A percentile compares a stretch with the other conserved stretches of the same genome.
Conservation (phyloP, 1,139 yeast genomes). For the Hyphopichia fennica region DNA sequence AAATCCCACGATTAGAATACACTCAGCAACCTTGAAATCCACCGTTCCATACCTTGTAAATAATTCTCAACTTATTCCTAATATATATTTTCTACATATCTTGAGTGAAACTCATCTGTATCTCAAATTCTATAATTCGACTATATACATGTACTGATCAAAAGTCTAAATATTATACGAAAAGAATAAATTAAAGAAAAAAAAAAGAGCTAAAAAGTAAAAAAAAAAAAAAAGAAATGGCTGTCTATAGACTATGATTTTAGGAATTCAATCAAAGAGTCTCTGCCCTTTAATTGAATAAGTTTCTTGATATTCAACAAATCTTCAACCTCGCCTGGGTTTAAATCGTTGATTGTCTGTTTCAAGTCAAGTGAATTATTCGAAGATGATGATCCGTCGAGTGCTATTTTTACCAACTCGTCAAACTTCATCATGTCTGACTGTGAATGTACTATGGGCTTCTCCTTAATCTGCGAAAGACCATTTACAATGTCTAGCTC, state of each 20-base stretch:
- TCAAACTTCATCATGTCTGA: conserved; percentile 20
- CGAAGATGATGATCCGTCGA: neutral
- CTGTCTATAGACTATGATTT: conserved; percentile 11
- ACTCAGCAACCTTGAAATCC: neutral
- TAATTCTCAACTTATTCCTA: neutral
- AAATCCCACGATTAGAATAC: conserved; percentile 17
- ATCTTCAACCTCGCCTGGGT: conserved; percentile 47
- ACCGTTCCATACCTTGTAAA: conserved; percentile 1
- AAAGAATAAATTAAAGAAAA: too few relatives aligned
- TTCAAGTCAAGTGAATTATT: neutral
- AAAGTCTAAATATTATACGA: too few relatives aligned
- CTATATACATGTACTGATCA: too few relatives aligned
- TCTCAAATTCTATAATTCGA: too few relatives aligned
- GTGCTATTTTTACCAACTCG: conserved; percentile 20
- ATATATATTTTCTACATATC: too few relatives aligned
- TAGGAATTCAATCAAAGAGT: conserved; percentile 61
- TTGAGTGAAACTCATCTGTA: too few relatives aligned
- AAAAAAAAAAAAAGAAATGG: too few relatives aligned
- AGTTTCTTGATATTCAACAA: conserved; percentile 58
- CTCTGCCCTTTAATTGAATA: conserved; percentile 69
- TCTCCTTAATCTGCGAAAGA: conserved; percentile 18
- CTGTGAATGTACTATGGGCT: conserved; percentile 9
- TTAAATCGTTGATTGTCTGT: conserved; percentile 6
- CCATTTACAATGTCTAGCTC: conserved; percentile 25
- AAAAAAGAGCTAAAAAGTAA: too few relatives aligned